Evolutionary conservation across 768 basidiomycete genomes (phyloP).

Genomic region (Trametes cinnabarina): DNA sequence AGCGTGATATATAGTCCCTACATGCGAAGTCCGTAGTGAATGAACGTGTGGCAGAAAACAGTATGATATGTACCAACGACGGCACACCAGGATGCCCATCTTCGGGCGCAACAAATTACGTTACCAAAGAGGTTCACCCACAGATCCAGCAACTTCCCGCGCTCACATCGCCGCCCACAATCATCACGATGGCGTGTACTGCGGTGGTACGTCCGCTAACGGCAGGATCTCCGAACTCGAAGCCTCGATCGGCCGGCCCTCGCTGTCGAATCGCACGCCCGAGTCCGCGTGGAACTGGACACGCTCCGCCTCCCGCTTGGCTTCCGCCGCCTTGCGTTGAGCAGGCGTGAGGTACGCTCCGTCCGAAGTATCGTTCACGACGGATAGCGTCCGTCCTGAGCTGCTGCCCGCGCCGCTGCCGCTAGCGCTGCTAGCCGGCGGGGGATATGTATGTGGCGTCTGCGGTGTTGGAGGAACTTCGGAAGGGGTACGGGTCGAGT

Average conservation of each 20-base stretch:
- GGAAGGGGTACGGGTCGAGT: not conserved
- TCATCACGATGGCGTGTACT: slow-evolving; percentile 13
- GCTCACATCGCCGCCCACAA: not conserved
- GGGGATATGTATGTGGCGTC: slow-evolving; percentile 9
- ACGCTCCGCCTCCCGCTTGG: not conserved
- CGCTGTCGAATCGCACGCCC: slow-evolving; percentile 22
- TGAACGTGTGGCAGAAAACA: not conserved
- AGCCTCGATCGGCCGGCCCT: slow-evolving; percentile 2
- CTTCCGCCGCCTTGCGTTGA: slow-evolving; percentile 21
- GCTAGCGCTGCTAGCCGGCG: slow-evolving; percentile 1
- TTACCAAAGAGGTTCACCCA: too few species aligned
- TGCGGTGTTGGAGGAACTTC: not conserved
- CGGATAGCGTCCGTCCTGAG: slow-evolving; percentile 11
- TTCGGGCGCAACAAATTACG: too few species aligned
- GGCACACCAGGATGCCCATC: too few species aligned
- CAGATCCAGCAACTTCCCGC: not conserved
- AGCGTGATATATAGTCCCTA: not conserved
- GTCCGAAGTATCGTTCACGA: slow-evolving; percentile 7
- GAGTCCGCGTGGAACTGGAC: slow-evolving; percentile 24
- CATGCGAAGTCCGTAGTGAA: not conserved
- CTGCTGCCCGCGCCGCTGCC: not conserved
- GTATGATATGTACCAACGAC: too few species aligned
- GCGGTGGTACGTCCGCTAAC: slow-evolving; percentile 13
- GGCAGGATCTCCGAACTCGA: not conserved
- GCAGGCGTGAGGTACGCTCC: slow-evolving; percentile 11